Conservation (phyloP, 2,329 filamentous ascomycete species). For the Dactylellina cionopaga region DNA sequence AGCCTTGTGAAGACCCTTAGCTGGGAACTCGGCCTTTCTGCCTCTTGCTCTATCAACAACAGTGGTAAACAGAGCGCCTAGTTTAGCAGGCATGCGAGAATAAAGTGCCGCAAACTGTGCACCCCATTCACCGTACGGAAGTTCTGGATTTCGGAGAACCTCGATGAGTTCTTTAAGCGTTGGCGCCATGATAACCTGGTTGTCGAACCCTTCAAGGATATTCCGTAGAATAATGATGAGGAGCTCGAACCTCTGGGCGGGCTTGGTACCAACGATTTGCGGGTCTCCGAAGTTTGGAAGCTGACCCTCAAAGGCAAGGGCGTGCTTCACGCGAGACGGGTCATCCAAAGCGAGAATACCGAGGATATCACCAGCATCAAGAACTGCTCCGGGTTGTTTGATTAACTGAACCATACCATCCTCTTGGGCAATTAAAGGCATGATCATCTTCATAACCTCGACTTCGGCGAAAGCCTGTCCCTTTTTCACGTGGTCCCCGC, state of each 20-base stretch:
- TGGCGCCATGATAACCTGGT: slow-evolving; percentile 91
- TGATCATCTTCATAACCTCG: slow-evolving; percentile 99
- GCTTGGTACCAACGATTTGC: slow-evolving; percentile 88
- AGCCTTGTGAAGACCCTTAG: slow-evolving; percentile 84
- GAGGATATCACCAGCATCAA: slow-evolving; percentile 98
- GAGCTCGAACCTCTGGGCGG: slow-evolving; percentile 83
- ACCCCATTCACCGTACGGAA: slow-evolving; percentile 96
- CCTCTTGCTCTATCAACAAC: slow-evolving; percentile 84
- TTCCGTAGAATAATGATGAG: slow-evolving; percentile 81
- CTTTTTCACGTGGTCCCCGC: slow-evolving; percentile 89
- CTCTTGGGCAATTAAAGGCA: slow-evolving; percentile 94
- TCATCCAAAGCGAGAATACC: slow-evolving; percentile 96
- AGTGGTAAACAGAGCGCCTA: slow-evolving; percentile 82
- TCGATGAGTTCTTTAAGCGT: slow-evolving; percentile 89
- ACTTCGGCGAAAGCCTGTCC: slow-evolving; percentile 96
- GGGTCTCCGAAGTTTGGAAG: slow-evolving; percentile 87
- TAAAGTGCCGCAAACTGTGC: slow-evolving; percentile 96
- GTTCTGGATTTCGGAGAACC: slow-evolving; percentile 85
- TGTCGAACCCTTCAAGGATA: slow-evolving; percentile 93
- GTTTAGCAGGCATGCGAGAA: slow-evolving; percentile 93
- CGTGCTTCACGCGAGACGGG: slow-evolving; percentile 94
- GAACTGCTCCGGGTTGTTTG: slow-evolving; percentile 97
- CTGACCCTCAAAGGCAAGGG: slow-evolving; percentile 89
- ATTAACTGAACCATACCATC: slow-evolving; percentile 97
- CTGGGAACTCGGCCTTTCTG: slow-evolving; percentile 86